phyloP scores from a whole-genome alignment of 176 grass and related monocot species.

The barley (Hordeum vulgare) region DNA sequence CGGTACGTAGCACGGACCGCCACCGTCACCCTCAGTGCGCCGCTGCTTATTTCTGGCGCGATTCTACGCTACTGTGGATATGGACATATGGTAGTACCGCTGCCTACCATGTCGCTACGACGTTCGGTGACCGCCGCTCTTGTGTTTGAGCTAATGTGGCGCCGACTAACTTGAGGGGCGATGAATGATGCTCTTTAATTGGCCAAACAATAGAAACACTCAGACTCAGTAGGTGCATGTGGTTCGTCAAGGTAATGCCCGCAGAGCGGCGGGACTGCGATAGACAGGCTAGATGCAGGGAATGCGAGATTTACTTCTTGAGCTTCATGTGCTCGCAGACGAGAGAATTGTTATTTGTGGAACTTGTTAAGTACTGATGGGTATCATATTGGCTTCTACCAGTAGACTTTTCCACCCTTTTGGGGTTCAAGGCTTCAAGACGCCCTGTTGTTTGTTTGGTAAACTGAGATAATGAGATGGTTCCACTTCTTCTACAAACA shows the following conservation, averaged over 20 bases:
- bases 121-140: neutral
- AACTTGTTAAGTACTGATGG: neutral
- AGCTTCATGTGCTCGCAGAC: neutral
- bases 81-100: neutral
- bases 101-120: neutral
- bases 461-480: neutral
- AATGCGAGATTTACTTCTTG: neutral
- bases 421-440: neutral
- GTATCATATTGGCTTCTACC: neutral
- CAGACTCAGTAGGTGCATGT: neutral
- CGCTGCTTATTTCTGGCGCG: neutral
- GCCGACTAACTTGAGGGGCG: neutral
- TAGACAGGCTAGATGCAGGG: neutral
- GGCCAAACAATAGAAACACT: neutral
- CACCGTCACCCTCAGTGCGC: neutral
- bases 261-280: too few relatives aligned
- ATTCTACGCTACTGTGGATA: neutral
- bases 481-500: slow-evolving; percentile 17
- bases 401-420: neutral
- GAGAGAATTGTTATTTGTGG: neutral
- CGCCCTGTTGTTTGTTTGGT: neutral
- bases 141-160: neutral
- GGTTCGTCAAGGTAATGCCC: neutral
- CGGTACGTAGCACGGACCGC: neutral
- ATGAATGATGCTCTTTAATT: neutral